Evolutionary conservation across 2,329 filamentous ascomycete genomes (phyloP).

Genomic region (Phyllosticta capitalensis): DNA sequence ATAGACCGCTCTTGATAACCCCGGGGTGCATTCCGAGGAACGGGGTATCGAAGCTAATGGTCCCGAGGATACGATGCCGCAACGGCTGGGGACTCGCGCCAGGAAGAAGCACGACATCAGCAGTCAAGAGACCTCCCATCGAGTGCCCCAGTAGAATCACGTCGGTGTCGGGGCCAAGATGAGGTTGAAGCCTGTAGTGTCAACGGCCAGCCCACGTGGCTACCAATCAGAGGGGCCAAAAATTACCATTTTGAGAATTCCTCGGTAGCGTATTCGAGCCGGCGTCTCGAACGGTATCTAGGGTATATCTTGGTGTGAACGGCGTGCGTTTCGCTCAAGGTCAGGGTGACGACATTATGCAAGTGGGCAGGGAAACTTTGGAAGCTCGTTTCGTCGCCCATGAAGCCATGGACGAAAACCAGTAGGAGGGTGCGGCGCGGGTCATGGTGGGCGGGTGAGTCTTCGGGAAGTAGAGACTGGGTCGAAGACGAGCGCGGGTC

Average conservation of each 20-base stretch:
- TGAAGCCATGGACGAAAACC: constrained; percentile 83
- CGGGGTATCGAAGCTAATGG: constrained; percentile 74
- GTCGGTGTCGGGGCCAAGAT: constrained; percentile 65
- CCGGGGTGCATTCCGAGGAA: constrained; percentile 84
- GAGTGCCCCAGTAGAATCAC: constrained; percentile 78
- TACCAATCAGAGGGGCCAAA: constrained; percentile 15
- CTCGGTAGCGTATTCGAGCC: constrained; percentile 64
- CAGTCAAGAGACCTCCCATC: constrained; percentile 76
- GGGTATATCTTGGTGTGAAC: constrained; percentile 84
- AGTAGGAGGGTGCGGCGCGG: constrained; percentile 55
- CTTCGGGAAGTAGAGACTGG: constrained; percentile 34
- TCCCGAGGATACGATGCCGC: constrained; percentile 69
- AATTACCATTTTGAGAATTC: constrained; percentile 68
- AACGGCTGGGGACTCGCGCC: constrained; percentile 34
- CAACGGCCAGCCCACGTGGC: neutral
- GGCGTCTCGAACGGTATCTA: constrained; percentile 64
- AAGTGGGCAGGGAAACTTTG: constrained; percentile 80
- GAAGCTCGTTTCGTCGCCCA: constrained; percentile 82
- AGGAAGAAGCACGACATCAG: constrained; percentile 62
- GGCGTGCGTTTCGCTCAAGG: constrained; percentile 62
- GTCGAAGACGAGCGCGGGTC: constrained; percentile 38
- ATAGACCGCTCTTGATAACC: constrained; percentile 71
- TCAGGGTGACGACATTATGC: constrained; percentile 60
- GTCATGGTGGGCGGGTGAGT: constrained; percentile 19
- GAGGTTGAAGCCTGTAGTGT: constrained; percentile 55